phyloP scores from a whole-genome alignment of 331 rosid species.

The Cydonia oblonga region DNA sequence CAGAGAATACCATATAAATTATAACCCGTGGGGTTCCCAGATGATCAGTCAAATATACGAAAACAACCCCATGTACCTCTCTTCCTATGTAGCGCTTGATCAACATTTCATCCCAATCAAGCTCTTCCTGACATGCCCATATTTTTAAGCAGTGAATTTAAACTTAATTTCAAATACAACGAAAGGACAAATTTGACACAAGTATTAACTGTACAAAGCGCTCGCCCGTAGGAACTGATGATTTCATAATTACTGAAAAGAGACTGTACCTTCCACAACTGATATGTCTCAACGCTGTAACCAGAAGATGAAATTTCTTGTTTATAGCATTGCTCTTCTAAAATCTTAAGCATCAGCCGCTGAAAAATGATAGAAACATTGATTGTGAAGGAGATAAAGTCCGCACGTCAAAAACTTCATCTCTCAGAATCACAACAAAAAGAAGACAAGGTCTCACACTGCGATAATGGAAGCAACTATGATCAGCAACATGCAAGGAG shows the following conservation, averaged over 20 bases:
- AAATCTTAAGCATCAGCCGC: conserved; percentile 48
- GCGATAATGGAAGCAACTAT: conserved; percentile 75
- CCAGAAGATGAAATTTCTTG: conserved; percentile 20
- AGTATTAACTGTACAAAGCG: background rate
- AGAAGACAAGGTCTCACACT: conserved; percentile 43
- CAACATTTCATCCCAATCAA: conserved; percentile 67
- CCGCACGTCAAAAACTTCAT: background rate
- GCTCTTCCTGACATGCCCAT: conserved; percentile 56
- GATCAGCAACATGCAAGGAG: conserved; percentile 65
- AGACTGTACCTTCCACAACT: conserved; percentile 48
- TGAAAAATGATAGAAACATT: conserved; percentile 25
- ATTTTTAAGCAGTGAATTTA: too few relatives aligned
- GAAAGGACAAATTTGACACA: background rate
- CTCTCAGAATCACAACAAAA: background rate
- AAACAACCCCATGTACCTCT: conserved; percentile 42
- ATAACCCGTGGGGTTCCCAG: background rate
- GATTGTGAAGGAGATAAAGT: background rate
- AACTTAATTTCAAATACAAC: too few relatives aligned
- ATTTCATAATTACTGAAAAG: background rate
- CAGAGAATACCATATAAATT: conserved; percentile 2
- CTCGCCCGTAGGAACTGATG: background rate
- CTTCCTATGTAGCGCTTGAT: conserved; percentile 70
- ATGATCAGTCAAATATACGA: background rate
- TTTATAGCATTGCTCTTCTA: conserved; percentile 24
- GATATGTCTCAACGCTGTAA: conserved; percentile 15